These are phyloP conservation scores for Debaryomycetaceae sp. DNA, from an alignment of 1,139 yeast species.

Conservation along the genomic window DNA sequence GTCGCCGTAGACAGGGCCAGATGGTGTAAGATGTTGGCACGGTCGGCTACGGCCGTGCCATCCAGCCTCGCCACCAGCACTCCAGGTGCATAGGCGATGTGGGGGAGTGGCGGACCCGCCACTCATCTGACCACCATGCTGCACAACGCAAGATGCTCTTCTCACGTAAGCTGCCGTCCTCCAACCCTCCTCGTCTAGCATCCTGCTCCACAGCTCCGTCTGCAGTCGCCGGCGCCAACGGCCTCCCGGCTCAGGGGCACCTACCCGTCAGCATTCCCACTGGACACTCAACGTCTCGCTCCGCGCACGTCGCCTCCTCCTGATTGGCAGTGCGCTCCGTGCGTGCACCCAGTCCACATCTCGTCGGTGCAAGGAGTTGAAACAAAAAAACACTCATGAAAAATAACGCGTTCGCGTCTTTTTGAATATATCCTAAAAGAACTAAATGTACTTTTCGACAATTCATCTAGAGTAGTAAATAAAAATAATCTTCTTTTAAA, in stretches of 20 bases:
- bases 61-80: too few relatives aligned
- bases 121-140: too few relatives aligned
- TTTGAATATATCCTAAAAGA: conserved; percentile 1
- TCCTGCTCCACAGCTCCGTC: background rate
- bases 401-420: conserved; percentile 2
- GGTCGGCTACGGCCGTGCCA: too few relatives aligned
- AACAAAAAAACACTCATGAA: background rate
- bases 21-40: too few relatives aligned
- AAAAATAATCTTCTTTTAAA: background rate
- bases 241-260: background rate
- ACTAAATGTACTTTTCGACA: conserved; percentile 2
- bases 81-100: too few relatives aligned
- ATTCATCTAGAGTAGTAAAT: background rate
- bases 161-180: too few relatives aligned
- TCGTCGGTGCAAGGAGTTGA: background rate
- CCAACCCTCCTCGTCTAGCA: background rate
- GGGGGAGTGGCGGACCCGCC: too few relatives aligned
- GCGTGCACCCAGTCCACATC: background rate
- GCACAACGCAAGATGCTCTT: too few relatives aligned
- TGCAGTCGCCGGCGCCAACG: background rate
- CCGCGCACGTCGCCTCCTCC: background rate
- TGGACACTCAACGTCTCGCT: background rate
- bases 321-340: background rate
- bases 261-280: background rate
- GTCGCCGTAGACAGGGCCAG: too few relatives aligned